Evolutionary conservation across 2,329 filamentous ascomycete species (phyloP), one percentile per base, ranked within the genome.

Genomic region (Ophiostoma quercus): DNA sequence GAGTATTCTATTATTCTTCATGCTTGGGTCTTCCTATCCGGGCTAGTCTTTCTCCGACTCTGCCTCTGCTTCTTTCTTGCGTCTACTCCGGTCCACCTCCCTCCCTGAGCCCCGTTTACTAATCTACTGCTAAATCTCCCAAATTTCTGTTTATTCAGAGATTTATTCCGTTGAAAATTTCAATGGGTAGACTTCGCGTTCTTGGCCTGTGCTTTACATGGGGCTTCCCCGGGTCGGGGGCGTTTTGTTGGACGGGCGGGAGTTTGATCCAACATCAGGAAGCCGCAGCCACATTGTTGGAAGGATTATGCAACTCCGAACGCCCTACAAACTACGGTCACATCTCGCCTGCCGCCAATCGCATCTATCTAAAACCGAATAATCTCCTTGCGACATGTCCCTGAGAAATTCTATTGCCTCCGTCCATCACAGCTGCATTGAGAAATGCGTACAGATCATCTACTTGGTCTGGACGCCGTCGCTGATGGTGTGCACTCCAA

Each of bases 401-500:
- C 43, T 47, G 43, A 47, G 19, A n/a, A 43, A 8, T n/a, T 4
- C 6, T 16, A 16, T 16, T 19, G 43, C 1, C 16, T 16, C 5
- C 43, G 43, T 7, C 43, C 43, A 47, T 47, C 16, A 19, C 16
- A n/a, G 43, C 43, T 47, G 43, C 43, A 7, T 47, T 19, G 16
- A 47, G 43, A 19, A 47, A 19, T 19, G 43, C 16, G 39, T 3
- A 14, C 39, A 8, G 39, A 8, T 19, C 7, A 7, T 47, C 4
- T 47, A 6, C 43, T 47, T 19, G 2, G 5, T 16, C 19, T 57
- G 25, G 2, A 12, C 51, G 51, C 51, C 22, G 51, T 22, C 22
- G n/a, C 22, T 25, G 4, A 57, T 57, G 51, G 19, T 57, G 51
- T 57, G n/a, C 51, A 57, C 51, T 57, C 51, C 51, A 57, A 57